Percentiles rank a stretch among this genome's conserved stretches.
phyloP scores from a whole-genome alignment of 2,329 filamentous ascomycete genomes.

The Myriosclerotinia duriaeana region DNA sequence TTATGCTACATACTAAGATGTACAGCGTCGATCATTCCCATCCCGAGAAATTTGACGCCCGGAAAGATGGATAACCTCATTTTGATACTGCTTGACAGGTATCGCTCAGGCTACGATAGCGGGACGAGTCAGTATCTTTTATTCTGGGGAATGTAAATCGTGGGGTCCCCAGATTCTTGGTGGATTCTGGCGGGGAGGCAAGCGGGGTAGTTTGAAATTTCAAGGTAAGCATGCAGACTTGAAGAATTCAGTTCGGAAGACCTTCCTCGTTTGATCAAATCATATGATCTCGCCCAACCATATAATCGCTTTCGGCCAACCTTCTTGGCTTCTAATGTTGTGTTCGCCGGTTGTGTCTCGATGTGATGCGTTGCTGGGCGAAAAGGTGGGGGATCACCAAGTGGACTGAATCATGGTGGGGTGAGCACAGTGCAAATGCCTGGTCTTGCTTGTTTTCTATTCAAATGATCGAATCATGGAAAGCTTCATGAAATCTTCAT shows the following conservation, averaged over 20 bases:
- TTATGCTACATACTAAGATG: constrained; percentile 1
- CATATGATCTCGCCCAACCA: too few relatives aligned
- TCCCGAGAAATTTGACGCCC: too few relatives aligned
- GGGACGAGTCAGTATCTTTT: not conserved
- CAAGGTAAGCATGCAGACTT: not conserved
- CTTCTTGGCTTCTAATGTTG: not conserved
- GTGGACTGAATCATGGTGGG: too few relatives aligned
- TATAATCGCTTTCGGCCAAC: not conserved
- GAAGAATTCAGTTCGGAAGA: not conserved
- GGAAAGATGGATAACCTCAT: not conserved
- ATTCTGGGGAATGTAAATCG: not conserved
- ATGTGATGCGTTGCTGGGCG: not conserved
- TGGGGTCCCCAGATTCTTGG: constrained; percentile 12
- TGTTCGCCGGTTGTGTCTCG: too few relatives aligned
- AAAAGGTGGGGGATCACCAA: not conserved
- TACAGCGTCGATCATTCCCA: not conserved
- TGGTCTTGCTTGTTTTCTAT: not conserved
- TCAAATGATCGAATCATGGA: not conserved
- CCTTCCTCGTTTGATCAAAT: not conserved
- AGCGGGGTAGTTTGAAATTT: not conserved
- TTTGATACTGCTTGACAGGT: not conserved
- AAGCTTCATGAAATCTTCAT: not conserved
- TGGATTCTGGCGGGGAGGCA: not conserved
- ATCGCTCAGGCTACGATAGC: not conserved
- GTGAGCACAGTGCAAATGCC: too few relatives aligned